Base-by-base conservation (phyloP, 805 yeast species). In the Candida mattraensis region DNA sequence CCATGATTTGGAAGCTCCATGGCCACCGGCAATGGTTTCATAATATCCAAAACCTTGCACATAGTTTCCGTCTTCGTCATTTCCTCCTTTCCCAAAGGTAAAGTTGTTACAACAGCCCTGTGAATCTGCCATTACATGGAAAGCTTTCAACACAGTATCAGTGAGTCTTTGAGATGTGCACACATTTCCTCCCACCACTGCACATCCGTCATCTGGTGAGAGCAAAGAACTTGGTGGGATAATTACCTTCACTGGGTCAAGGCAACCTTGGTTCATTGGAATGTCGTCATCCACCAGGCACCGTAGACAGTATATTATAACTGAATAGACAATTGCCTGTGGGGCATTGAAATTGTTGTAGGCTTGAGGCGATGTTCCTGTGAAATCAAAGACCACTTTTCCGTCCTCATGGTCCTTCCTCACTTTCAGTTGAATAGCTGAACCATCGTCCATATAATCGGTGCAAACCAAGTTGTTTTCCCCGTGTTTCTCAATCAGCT, bases 91-190 rank as follows among this genome's bases (percentile, higher is more conserved):
- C 11, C 95, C 95, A 64, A 87, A 88, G 0, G 94, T 84, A 44
- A 87, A 72, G 61, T 85, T 86, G 61, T 88, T 88, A 60, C 91
- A 83, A 38, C 88, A 87, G 21, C 95, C 95, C 56, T 86, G 95
- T 1, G 95, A 84, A 41, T 87, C 95, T 3, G 95, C 95, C 56
- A 83, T 80, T 4, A 86, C 83, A 41, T 76, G 71, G 56, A 87
- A 86, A 0, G 96, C 89, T 48, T 78, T 79, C 50, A 87, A 67
- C 20, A 88, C 73, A 3, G 82, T 87, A 60, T 86, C 95, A 0
- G 89, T 85, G 22, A 88, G 78, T 48, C 95, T 72, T 60, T 88
- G 96, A 2, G 94, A 80, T 1, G 96, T 87, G 61, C 85, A 80
- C 11, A 74, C 78, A 45, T 74, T 75, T 25, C 77, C 78, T 30